Percentiles rank a stretch among this genome's conserved stretches.
Conservation (phyloP, 2,329 filamentous ascomycete genomes). For the Exophiala mesophila region DNA sequence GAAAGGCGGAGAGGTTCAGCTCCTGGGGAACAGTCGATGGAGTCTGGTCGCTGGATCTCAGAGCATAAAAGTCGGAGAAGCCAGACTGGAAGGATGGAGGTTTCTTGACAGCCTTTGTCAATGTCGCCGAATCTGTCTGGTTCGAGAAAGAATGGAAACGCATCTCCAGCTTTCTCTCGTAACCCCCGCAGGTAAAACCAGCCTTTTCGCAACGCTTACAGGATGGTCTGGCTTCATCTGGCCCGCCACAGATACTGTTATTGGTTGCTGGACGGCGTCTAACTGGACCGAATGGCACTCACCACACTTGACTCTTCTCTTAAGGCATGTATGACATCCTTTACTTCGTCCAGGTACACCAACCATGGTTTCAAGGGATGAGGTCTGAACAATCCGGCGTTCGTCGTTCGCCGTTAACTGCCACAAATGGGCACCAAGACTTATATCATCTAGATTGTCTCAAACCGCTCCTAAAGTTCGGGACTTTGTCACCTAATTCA, state of each 20-base stretch:
- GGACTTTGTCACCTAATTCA: too few species aligned
- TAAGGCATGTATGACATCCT: constrained; percentile 22
- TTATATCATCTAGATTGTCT: constrained; percentile 14
- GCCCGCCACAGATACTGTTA: constrained; percentile 5
- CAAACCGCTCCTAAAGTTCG: too few species aligned
- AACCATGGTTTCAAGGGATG: constrained; percentile 14
- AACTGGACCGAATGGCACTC: constrained; percentile 4
- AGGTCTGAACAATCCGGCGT: constrained; percentile 7
- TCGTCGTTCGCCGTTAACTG: constrained; percentile 17
- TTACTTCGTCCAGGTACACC: constrained; percentile 23
- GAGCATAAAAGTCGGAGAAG: constrained; percentile 5
- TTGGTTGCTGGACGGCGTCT: constrained; percentile 13
- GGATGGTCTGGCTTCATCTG: constrained; percentile 18
- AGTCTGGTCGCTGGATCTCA: constrained; percentile 7
- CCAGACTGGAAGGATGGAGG: neutral
- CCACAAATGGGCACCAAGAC: constrained; percentile 12
- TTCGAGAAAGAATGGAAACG: constrained; percentile 19
- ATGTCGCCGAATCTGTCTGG: constrained; percentile 3
- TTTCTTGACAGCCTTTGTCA: constrained; percentile 14
- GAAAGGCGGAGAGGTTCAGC: constrained; percentile 19
- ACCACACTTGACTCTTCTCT: constrained; percentile 23
- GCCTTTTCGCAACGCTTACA: constrained; percentile 21
- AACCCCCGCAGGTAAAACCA: constrained; percentile 17
- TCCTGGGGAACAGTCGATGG: constrained; percentile 4
- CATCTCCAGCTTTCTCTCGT: constrained; percentile 19